Conservation (phyloP, 2,329 filamentous ascomycete genomes). For the Xylaria sp. region DNA sequence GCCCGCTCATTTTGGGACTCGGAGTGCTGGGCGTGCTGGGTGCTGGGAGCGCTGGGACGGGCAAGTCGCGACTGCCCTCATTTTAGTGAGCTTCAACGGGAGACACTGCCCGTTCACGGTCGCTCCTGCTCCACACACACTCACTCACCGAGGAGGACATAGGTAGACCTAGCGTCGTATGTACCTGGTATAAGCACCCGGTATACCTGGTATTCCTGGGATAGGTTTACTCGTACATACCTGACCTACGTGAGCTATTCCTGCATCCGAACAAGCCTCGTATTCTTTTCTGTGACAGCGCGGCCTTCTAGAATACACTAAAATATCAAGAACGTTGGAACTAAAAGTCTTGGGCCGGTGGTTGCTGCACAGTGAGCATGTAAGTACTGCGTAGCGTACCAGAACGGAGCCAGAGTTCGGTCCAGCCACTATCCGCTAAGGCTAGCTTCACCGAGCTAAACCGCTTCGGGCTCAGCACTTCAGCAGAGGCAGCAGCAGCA, state of each 20-base stretch:
- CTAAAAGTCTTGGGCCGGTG: background rate
- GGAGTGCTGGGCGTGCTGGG: too few species aligned
- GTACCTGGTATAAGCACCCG: too few species aligned
- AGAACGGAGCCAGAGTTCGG: background rate
- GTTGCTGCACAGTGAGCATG: background rate
- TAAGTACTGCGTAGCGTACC: background rate
- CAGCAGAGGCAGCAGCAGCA: background rate
- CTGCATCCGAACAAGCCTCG: background rate
- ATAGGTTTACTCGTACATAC: too few species aligned
- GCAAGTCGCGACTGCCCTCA: background rate
- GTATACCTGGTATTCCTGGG: too few species aligned
- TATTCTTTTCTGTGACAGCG: background rate
- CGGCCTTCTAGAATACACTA: background rate
- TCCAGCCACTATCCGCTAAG: background rate
- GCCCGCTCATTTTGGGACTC: background rate
- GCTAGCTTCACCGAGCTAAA: background rate
- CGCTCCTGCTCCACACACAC: too few species aligned
- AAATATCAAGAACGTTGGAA: background rate
- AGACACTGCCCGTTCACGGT: too few species aligned
- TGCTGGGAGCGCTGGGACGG: too few species aligned
- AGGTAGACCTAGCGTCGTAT: too few species aligned
- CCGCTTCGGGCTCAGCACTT: background rate
- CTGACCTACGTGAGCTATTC: too few species aligned
- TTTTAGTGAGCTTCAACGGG: background rate
- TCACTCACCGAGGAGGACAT: too few species aligned